Conservation (phyloP, 768 basidiomycete species). For the Lepiota brunneoincarnata region DNA sequence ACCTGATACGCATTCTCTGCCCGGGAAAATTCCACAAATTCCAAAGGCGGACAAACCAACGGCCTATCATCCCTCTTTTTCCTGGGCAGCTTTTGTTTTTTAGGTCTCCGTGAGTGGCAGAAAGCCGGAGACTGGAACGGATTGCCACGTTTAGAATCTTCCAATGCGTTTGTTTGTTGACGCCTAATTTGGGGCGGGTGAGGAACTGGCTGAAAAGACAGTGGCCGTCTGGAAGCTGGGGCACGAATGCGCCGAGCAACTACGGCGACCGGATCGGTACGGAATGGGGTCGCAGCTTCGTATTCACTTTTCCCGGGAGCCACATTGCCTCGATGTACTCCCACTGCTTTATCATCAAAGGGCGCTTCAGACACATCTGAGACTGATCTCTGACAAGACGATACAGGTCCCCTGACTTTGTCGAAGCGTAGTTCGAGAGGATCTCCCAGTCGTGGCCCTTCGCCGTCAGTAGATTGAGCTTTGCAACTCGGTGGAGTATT, state of each 20-base stretch:
- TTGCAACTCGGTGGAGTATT: neutral
- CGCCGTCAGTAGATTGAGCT: too few species aligned
- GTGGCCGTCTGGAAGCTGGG: slow-evolving; percentile 7
- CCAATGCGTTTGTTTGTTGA: neutral
- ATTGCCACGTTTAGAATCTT: neutral
- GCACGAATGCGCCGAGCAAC: slow-evolving; percentile 16
- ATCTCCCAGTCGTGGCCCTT: neutral
- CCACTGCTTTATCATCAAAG: too few species aligned
- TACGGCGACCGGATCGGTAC: slow-evolving; percentile 27
- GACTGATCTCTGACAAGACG: neutral
- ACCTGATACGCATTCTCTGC: slow-evolving; percentile 22
- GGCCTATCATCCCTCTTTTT: neutral
- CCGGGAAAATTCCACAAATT: slow-evolving; percentile 26
- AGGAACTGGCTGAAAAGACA: slow-evolving; percentile 14
- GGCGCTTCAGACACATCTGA: too few species aligned
- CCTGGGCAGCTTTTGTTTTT: slow-evolving; percentile 1
- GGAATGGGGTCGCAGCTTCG: slow-evolving; percentile 31
- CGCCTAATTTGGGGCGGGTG: neutral
- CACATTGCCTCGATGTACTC: neutral
- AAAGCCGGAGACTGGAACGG: neutral
- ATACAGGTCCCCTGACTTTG: neutral
- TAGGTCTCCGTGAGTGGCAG: neutral
- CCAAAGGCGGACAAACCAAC: slow-evolving; percentile 22
- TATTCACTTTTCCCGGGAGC: slow-evolving; percentile 31
- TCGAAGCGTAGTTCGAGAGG: neutral